These are phyloP conservation scores for Phialemoniopsis sp. DNA, from an alignment of 2,329 filamentous ascomycete species.

Conservation along the genomic window DNA sequence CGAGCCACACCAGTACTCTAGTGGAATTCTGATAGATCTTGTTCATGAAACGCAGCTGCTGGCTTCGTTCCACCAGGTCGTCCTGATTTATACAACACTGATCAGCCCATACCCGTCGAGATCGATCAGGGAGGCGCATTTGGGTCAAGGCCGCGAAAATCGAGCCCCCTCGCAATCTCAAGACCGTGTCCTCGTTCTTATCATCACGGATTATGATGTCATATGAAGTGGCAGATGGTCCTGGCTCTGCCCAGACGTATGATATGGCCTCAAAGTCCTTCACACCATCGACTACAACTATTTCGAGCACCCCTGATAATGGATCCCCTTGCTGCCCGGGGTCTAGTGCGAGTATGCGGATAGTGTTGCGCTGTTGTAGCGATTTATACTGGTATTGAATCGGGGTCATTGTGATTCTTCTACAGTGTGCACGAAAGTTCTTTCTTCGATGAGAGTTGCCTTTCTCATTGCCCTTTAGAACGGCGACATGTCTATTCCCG, in stretches of 20 bases:
- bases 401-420: not conserved
- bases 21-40: too few species aligned
- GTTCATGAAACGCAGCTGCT: too few species aligned
- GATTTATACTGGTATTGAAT: not conserved
- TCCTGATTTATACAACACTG: too few species aligned
- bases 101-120: too few species aligned
- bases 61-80: too few species aligned
- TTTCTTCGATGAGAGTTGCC: too few species aligned
- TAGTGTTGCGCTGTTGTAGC: not conserved
- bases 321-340: not conserved
- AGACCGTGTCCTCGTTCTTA: not conserved
- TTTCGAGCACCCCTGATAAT: not conserved
- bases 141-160: conserved; percentile 8
- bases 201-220: not conserved
- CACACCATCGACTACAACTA: not conserved
- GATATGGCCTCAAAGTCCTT: not conserved
- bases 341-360: not conserved
- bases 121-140: too few species aligned
- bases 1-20: too few species aligned
- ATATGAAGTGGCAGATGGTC: not conserved
- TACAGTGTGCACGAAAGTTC: too few species aligned
- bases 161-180: not conserved
- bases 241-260: conserved; percentile 1
- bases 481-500: too few species aligned
- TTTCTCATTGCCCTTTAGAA: too few species aligned